A percentile compares a stretch with the other conserved stretches of the same genome.
phyloP scores from a whole-genome alignment of 2,329 filamentous ascomycete genomes.

The Hymenoscyphus fructigenus region DNA sequence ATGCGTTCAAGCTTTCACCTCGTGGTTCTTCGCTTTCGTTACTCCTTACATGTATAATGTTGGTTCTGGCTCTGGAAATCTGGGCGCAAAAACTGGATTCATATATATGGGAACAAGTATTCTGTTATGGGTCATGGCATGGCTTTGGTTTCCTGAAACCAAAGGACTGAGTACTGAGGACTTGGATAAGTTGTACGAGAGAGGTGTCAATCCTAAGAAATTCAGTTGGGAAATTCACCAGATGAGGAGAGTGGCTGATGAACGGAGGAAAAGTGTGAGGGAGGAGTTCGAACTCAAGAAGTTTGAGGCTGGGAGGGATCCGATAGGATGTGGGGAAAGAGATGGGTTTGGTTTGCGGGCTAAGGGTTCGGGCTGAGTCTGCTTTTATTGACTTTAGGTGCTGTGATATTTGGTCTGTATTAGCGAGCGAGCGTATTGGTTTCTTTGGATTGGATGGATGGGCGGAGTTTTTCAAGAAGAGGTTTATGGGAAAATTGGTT shows the following conservation, averaged over 20 bases:
- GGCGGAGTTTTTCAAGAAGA: too few species aligned
- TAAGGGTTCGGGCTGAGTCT: too few species aligned
- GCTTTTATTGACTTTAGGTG: too few species aligned
- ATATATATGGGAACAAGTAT: constrained; percentile 41
- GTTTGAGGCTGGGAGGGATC: too few species aligned
- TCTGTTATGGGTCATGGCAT: constrained; percentile 41
- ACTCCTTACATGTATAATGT: constrained; percentile 45
- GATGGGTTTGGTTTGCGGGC: too few species aligned
- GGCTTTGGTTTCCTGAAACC: constrained; percentile 52
- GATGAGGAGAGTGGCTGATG: neutral
- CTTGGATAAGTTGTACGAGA: constrained; percentile 42
- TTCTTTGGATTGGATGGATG: too few species aligned
- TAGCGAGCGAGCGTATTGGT: too few species aligned
- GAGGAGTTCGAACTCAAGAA: too few species aligned
- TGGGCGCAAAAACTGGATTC: constrained; percentile 44
- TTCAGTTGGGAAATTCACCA: neutral
- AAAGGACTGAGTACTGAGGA: constrained; percentile 47
- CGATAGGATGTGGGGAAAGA: too few species aligned
- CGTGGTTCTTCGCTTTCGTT: constrained; percentile 36
- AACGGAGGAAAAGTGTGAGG: too few species aligned
- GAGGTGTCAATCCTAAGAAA: constrained; percentile 11
- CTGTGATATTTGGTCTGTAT: too few species aligned
- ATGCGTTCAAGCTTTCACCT: constrained; percentile 22
- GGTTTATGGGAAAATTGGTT: too few species aligned
- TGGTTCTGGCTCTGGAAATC: constrained; percentile 35